Percentiles rank a stretch among this genome's conserved stretches.
Conservation (phyloP, 805 yeast species). For the Candida silvicultrix region DNA sequence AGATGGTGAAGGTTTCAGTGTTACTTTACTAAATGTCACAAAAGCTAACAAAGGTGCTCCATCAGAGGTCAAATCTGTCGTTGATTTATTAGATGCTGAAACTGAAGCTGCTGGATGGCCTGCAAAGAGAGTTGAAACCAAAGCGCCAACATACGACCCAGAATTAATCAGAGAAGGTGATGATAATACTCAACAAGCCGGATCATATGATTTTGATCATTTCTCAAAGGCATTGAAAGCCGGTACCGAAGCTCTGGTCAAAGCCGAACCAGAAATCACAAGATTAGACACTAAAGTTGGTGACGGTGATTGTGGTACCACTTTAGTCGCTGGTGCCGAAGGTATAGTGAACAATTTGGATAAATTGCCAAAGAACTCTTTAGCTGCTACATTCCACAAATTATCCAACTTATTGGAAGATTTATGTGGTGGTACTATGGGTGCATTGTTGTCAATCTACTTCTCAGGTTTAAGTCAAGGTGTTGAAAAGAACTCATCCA, state of each 20-base stretch:
- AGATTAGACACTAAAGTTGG: slow-evolving; percentile 85
- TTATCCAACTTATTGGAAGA: slow-evolving; percentile 81
- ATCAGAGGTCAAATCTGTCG: slow-evolving; percentile 27
- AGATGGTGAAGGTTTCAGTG: slow-evolving; percentile 87
- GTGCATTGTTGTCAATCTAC: slow-evolving; percentile 85
- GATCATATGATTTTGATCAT: slow-evolving; percentile 26
- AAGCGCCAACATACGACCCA: slow-evolving; percentile 26
- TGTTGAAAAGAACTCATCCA: slow-evolving; percentile 26
- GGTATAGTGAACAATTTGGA: slow-evolving; percentile 55
- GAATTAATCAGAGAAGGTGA: slow-evolving; percentile 23
- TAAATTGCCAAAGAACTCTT: slow-evolving; percentile 30
- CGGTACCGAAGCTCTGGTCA: slow-evolving; percentile 46
- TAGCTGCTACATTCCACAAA: slow-evolving; percentile 54
- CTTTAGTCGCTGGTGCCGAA: slow-evolving; percentile 75
- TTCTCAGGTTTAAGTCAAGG: slow-evolving; percentile 68
- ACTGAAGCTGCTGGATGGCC: slow-evolving; percentile 85
- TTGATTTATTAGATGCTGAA: slow-evolving; percentile 59
- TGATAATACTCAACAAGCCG: slow-evolving; percentile 28
- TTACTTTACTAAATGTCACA: slow-evolving; percentile 71
- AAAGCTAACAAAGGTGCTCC: slow-evolving; percentile 34
- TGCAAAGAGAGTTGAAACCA: slow-evolving; percentile 18
- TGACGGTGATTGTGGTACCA: slow-evolving; percentile 97
- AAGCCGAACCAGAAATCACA: slow-evolving; percentile 80
- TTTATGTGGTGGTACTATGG: slow-evolving; percentile 97
- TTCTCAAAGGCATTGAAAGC: slow-evolving; percentile 33